phyloP scores from a whole-genome alignment of 345 rosid species.

The Camelina neglecta region DNA sequence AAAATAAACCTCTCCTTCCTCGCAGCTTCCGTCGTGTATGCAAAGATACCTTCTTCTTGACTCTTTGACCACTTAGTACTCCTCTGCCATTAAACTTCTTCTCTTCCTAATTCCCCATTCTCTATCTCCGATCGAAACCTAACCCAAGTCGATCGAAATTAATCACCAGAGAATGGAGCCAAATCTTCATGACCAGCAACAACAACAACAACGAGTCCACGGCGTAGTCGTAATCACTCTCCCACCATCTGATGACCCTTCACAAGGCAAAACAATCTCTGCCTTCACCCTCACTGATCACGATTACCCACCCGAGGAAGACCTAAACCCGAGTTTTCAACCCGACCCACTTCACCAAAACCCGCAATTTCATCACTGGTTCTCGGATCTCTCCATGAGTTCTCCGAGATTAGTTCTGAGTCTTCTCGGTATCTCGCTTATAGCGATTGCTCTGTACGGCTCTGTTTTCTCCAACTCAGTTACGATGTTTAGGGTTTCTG shows the following conservation, averaged over 20 bases:
- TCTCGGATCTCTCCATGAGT: constrained; percentile 39
- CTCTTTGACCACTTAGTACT: constrained; percentile 28
- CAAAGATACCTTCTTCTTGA: constrained; percentile 24
- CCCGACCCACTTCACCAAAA: constrained; percentile 48
- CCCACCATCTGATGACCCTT: constrained; percentile 83
- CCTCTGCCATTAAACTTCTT: background rate
- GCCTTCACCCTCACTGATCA: constrained; percentile 69
- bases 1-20: constrained; percentile 22
- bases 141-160: constrained; percentile 28
- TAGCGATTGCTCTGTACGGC: constrained; percentile 55
- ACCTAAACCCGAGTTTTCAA: constrained; percentile 30
- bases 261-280: constrained; percentile 87
- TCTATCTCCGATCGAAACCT: constrained; percentile 28
- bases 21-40: constrained; percentile 17
- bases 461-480: constrained; percentile 51
- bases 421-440: constrained; percentile 60
- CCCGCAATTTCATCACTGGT: constrained; percentile 48
- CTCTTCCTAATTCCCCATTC: constrained; percentile 1
- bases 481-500: constrained; percentile 51
- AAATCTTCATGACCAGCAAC: constrained; percentile 43
- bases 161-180: constrained; percentile 50
- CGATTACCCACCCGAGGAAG: constrained; percentile 38
- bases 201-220: constrained; percentile 38
- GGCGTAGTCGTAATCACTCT: constrained; percentile 83
- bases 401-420: constrained; percentile 53